phyloP scores from a whole-genome alignment of 2,329 filamentous ascomycete species.

The Calycina herbarum region DNA sequence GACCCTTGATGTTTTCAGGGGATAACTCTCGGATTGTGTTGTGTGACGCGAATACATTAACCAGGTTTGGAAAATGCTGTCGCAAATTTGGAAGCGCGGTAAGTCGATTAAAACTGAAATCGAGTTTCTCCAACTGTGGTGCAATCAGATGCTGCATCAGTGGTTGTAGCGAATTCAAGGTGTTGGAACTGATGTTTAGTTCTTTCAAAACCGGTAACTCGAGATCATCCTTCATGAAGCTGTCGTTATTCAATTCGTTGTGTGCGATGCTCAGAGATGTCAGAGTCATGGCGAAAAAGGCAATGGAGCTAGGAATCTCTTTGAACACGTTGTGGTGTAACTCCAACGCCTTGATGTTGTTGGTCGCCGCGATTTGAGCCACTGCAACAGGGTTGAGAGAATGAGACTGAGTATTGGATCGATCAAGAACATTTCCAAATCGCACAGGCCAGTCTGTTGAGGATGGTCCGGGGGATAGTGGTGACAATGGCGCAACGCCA shows the following conservation, averaged over 20 bases:
- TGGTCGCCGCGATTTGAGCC: slow-evolving; percentile 54
- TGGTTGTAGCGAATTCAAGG: slow-evolving; percentile 67
- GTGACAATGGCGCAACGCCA: slow-evolving; percentile 26
- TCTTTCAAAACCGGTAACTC: slow-evolving; percentile 74
- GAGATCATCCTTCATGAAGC: slow-evolving; percentile 65
- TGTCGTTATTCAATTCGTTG: slow-evolving; percentile 67
- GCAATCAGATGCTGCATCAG: slow-evolving; percentile 69
- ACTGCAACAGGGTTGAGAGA: slow-evolving; percentile 58
- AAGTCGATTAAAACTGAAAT: slow-evolving; percentile 82
- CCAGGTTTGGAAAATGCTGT: slow-evolving; percentile 67
- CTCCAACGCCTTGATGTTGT: slow-evolving; percentile 57
- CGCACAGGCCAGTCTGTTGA: slow-evolving; percentile 36
- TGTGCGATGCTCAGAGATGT: slow-evolving; percentile 72
- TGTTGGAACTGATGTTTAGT: slow-evolving; percentile 73
- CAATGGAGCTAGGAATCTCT: slow-evolving; percentile 67
- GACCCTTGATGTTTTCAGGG: slow-evolving; percentile 70
- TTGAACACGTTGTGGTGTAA: slow-evolving; percentile 78
- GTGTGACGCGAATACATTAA: slow-evolving; percentile 71
- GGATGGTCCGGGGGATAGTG: slow-evolving; percentile 28
- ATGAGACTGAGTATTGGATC: slow-evolving; percentile 64
- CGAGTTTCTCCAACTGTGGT: slow-evolving; percentile 71
- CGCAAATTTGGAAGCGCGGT: slow-evolving; percentile 67
- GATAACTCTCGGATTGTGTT: slow-evolving; percentile 76
- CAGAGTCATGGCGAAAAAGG: slow-evolving; percentile 69
- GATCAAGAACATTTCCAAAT: slow-evolving; percentile 60